Evolutionary conservation across 257 asterid genomes (phyloP).

Genomic region (Nicotiana obtusifolia): DNA sequence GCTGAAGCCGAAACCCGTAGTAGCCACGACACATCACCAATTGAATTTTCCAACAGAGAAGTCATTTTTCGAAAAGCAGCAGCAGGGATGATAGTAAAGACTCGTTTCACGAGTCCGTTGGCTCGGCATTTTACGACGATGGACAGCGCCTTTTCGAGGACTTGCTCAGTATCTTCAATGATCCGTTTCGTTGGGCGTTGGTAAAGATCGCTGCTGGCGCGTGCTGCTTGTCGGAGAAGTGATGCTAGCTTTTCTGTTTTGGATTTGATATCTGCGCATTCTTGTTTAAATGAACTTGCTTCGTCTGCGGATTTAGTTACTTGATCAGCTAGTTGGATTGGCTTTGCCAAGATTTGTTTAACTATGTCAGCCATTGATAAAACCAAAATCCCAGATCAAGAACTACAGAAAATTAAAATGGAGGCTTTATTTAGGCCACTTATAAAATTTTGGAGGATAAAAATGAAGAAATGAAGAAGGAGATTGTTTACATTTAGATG

Average conservation of each 20-base stretch:
- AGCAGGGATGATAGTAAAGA: conserved; percentile 62
- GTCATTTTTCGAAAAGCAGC: conserved; percentile 69
- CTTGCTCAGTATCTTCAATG: conserved; percentile 63
- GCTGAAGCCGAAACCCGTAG: conserved; percentile 69
- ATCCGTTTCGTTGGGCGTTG: conserved; percentile 72
- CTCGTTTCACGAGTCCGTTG: conserved; percentile 60
- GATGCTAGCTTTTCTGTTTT: conserved; percentile 56
- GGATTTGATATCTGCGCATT: conserved; percentile 53
- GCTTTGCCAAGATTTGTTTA: conserved; percentile 54
- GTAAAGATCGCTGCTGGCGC: conserved; percentile 64
- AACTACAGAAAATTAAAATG: no score
- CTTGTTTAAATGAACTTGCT: conserved; percentile 56
- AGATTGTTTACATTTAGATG: no score
- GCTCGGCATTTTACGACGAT: conserved; percentile 58
- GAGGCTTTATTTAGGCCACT: no score
- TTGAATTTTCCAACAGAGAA: conserved; percentile 51
- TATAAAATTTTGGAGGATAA: no score
- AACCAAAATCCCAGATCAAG: no score
- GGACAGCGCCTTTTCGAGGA: conserved; percentile 45
- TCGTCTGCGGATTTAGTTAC: conserved; percentile 55
- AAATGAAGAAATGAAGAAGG: no score
- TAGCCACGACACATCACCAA: conserved; percentile 77
- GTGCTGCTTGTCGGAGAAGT: conserved; percentile 73
- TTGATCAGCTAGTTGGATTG: conserved; percentile 58
- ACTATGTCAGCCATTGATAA: conserved; percentile 53